Evolutionary conservation across 225 moss, liverwort and hornwort species (phyloP), one percentile per base, ranked within the genome.

Genomic region (Polytrichum commune): DNA sequence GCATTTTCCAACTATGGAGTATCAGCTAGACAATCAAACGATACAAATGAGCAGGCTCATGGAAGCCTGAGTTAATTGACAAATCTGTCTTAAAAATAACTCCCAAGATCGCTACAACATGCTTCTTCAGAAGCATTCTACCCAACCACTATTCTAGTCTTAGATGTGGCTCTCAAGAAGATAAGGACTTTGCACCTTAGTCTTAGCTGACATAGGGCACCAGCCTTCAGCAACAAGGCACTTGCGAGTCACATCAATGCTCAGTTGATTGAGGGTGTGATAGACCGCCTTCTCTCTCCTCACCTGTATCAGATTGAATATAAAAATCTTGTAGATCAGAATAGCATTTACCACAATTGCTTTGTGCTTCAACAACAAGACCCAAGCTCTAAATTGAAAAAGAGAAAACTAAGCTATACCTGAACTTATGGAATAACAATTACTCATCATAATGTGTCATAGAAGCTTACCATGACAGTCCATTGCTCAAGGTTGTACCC

Each of bases 211-310:
- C 9, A 95, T 90, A 27, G 98, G 98, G 67, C 95, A 98, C 98
- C 98, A 98, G 20, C 95, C 98, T 74, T 98, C 98, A 2, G 95
- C 95, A 27, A 98, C 95, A 69, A 98, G 84, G 69, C 97, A 94
- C 90, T 98, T 98, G 74, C 91, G 90, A 53, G 98, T 95, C 30
- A 98, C 94, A 72, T 98, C 98, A 74, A 98, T 91, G 76, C 98
- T 98, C 72, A 98, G 72, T 91, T 90, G 90, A 66, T 98, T 98
- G 70, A 98, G 77, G 19, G 95, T 90, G 81, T 98, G 93, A 81
- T 91, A 95, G 53, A 95, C 98, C 57, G 98, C 98, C 76, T 95
- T 98, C 86, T 98, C 98, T 64, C 92, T 88, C 63, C 91, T 87
- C 75, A 98, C 98, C 98, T 98, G 73, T 0, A 72, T 1, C 60